Evolutionary conservation across 2,329 filamentous ascomycete genomes (phyloP).

Genomic region (Venturia aucupariae): DNA sequence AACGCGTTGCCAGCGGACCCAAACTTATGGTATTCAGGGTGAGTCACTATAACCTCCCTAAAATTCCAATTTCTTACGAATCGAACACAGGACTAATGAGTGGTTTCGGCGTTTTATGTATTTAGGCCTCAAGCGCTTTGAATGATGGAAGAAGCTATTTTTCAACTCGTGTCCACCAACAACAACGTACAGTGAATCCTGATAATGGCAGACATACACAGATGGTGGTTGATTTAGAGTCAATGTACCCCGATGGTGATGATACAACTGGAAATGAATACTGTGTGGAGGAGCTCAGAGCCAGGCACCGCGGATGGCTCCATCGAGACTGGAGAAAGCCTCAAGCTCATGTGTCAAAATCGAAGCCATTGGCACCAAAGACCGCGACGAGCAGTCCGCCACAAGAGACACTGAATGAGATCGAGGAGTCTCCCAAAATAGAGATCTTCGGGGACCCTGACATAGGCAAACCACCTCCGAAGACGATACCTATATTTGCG

Average conservation of each 20-base stretch:
- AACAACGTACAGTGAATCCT: constrained; percentile 75
- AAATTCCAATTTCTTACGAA: constrained; percentile 50
- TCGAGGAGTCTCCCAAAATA: neutral
- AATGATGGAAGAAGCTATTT: constrained; percentile 20
- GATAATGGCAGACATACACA: constrained; percentile 75
- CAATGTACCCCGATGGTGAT: constrained; percentile 70
- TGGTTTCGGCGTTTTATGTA: constrained; percentile 46
- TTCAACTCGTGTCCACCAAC: constrained; percentile 41
- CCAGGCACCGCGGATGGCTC: constrained; percentile 61
- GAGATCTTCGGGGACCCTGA: neutral
- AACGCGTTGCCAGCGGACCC: constrained; percentile 63
- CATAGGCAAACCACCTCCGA: neutral
- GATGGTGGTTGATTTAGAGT: constrained; percentile 77
- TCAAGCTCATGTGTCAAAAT: neutral
- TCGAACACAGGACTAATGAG: constrained; percentile 89
- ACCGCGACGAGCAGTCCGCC: neutral
- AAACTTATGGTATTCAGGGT: constrained; percentile 96
- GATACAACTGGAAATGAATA: constrained; percentile 60
- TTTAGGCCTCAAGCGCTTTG: constrained; percentile 36
- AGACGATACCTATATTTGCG: constrained; percentile 5
- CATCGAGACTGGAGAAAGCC: constrained; percentile 41
- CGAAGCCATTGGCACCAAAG: neutral
- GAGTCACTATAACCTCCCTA: constrained; percentile 41
- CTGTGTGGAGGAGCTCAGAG: constrained; percentile 88
- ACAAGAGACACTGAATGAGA: constrained; percentile 3